Conservation (phyloP, 345 rosid species). For the Acer yangbiense region DNA sequence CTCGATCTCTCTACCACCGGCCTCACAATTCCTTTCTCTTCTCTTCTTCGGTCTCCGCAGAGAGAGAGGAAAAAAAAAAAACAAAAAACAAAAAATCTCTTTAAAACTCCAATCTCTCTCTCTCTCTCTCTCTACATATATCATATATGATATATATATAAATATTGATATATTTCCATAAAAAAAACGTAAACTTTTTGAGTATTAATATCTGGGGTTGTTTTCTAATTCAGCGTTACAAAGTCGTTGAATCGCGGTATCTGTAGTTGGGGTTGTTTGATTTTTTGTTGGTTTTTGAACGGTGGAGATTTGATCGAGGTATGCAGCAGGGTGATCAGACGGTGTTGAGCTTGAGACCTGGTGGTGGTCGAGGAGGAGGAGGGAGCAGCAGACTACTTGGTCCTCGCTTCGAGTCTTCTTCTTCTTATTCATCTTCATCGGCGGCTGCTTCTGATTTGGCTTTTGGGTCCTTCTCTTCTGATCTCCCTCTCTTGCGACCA, state of each 20-base stretch:
- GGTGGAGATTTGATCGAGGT: slow-evolving; percentile 51
- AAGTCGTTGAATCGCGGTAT: slow-evolving; percentile 30
- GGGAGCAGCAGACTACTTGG: slow-evolving; percentile 80
- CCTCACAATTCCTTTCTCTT: slow-evolving; percentile 20
- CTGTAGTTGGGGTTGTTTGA: slow-evolving; percentile 4
- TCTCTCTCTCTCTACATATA: background rate
- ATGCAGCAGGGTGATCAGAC: slow-evolving; percentile 97
- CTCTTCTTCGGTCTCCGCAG: slow-evolving; percentile 44
- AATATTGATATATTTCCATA: background rate
- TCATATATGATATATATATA: background rate
- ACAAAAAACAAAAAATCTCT: slow-evolving; percentile 4
- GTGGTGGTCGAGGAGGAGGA: slow-evolving; percentile 98
- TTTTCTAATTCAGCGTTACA: slow-evolving; percentile 34
- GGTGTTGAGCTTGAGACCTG: slow-evolving; percentile 99
- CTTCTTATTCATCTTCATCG: slow-evolving; percentile 42
- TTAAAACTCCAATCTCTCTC: background rate
- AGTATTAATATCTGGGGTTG: background rate
- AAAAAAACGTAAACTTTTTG: background rate
- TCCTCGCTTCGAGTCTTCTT: slow-evolving; percentile 52
- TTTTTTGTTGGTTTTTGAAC: slow-evolving; percentile 11
- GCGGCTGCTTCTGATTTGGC: slow-evolving; percentile 45
- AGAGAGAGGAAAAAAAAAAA: slow-evolving; percentile 47
- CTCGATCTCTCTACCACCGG: slow-evolving; percentile 25
- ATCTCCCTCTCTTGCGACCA: slow-evolving; percentile 74
- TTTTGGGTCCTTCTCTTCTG: slow-evolving; percentile 62